These are phyloP conservation scores for Neurospora sp. DNA, from an alignment of 495 filamentous ascomycete genomes.

Conservation along the genomic window DNA sequence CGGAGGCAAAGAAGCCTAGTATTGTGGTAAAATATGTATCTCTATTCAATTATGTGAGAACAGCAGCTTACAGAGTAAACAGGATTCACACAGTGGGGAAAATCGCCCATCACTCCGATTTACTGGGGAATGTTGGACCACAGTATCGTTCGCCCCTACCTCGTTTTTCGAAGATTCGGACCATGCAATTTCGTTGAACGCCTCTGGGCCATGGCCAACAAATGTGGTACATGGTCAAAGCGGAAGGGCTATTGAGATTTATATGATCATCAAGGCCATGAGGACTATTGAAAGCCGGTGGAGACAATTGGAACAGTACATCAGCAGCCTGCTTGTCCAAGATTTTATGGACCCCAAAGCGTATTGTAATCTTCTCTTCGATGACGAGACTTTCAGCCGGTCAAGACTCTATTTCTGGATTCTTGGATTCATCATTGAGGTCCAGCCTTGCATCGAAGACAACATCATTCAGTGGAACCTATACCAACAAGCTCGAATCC, in stretches of 20 bases:
- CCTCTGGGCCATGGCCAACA: no score
- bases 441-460: background rate
- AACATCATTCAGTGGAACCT: background rate
- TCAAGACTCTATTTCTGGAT: conserved; percentile 11
- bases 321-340: background rate
- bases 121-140: no score
- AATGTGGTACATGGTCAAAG: background rate
- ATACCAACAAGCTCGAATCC: background rate
- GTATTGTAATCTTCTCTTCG: conserved; percentile 1
- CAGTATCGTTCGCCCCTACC: no score
- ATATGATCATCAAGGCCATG: background rate
- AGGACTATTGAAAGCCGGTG: background rate
- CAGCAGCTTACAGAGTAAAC: no score
- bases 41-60: no score
- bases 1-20: no score
- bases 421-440: background rate
- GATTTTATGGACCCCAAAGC: background rate
- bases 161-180: no score
- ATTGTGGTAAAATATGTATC: no score
- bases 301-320: background rate
- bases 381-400: conserved; percentile 6
- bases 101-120: no score
- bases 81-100: no score
- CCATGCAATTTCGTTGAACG: no score
- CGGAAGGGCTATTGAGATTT: background rate